Evolutionary conservation across 2,329 filamentous ascomycete genomes (phyloP).

Genomic region (Gaeumannomyces tritici): DNA sequence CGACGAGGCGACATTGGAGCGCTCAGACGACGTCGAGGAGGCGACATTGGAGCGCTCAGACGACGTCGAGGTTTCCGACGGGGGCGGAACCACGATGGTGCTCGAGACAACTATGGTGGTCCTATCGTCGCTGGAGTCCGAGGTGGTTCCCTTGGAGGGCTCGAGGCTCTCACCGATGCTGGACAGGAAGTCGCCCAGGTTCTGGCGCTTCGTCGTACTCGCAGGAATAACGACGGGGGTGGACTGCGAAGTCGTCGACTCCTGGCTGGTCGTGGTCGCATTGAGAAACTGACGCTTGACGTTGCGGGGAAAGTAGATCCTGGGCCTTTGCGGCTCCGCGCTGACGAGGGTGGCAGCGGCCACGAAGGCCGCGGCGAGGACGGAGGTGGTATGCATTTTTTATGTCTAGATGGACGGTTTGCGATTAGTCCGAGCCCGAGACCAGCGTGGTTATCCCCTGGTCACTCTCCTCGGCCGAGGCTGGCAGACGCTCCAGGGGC

Average conservation of each 20-base stretch:
- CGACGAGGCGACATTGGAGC: neutral
- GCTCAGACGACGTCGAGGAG: conserved; percentile 3
- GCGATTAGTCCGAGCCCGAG: too few relatives aligned
- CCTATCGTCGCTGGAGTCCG: conserved; percentile 8
- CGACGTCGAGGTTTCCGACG: conserved; percentile 4
- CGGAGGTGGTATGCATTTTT: conserved; percentile 40
- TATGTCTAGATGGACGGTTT: neutral
- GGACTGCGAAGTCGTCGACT: neutral
- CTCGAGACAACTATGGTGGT: conserved; percentile 19
- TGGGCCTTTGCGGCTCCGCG: conserved; percentile 34
- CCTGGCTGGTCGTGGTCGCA: conserved; percentile 23
- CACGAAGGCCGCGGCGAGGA: conserved; percentile 39
- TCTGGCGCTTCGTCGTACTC: neutral
- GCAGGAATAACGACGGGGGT: neutral
- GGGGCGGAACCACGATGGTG: conserved; percentile 13
- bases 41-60: neutral
- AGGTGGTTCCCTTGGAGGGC: conserved; percentile 8
- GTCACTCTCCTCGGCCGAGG: neutral
- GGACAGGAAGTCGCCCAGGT: neutral
- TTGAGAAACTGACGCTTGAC: conserved; percentile 42
- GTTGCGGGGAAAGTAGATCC: conserved; percentile 48
- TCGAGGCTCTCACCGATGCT: neutral
- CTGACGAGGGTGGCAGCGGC: conserved; percentile 34
- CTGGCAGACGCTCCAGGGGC: neutral
- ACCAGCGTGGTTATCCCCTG: too few relatives aligned